Base-by-base conservation (phyloP, 2,329 filamentous ascomycete species). In the Tolypocladium pustulatum region DNA sequence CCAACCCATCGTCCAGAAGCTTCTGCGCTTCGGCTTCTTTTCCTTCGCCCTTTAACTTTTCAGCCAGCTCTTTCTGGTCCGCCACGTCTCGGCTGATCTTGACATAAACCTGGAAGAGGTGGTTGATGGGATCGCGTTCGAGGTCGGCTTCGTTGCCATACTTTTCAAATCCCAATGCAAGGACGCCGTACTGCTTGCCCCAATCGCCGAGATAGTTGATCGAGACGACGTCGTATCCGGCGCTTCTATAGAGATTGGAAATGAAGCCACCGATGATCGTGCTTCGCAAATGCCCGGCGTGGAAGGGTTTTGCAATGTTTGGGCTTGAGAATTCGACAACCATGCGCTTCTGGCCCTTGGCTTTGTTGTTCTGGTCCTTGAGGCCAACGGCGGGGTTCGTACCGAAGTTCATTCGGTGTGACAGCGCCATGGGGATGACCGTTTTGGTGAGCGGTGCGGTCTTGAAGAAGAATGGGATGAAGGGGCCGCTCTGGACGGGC, bases 141-240 rank as follows among this genome's bases (percentile, higher is more conserved):
- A 90, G 76, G 63, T 81, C 78, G 30, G 86, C 81, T 63, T 89
- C 85, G 6, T 78, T 82, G 1, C 87, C 87, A 63, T 85, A 89
- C 58, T 79, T 79, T 61, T 85, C 75, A 71, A 85, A 90, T 0
- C 85, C 87, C 15, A 87, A 77, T 1, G 84, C 84, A 34, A 90
- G 74, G 0, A 90, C 77, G 41, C 78, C 78, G 22, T 79, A 86
- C 64, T 88, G 85, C 71, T 87, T 88, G 1, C 87, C 87, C 87
- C 87, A 90, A 65, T 90, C 87, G 6, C 87, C 87, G 0, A 90
- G 75, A 65, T 89, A 90, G 69, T 90, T 90, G 76, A 89, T 81
- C 32, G 82, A 78, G 34, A 83, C 71, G 1, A 89, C 85, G 8
- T 89, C 80, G 84, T 85, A 89, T 6, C 86, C 87, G 61, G 84